Percentiles rank a stretch among this genome's conserved stretches.
phyloP scores from a whole-genome alignment of 192 early-diverging fungal genomes.

The Rhizoclosmatium globosum region DNA sequence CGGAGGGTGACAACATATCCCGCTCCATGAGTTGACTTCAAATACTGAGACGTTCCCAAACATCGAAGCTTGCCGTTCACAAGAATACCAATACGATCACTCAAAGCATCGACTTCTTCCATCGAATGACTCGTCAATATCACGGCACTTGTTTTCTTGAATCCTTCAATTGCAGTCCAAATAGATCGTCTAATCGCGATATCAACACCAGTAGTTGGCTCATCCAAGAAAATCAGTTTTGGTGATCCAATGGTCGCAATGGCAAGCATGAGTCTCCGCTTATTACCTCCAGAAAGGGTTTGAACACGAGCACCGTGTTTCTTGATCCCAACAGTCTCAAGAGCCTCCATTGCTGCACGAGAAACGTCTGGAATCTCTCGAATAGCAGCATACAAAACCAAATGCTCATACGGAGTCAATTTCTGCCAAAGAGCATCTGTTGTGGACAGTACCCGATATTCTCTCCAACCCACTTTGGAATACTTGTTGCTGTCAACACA shows the following conservation, averaged over 20 bases:
- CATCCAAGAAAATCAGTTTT: slow-evolving; percentile 36
- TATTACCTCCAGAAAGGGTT: slow-evolving; percentile 39
- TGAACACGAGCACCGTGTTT: slow-evolving; percentile 42
- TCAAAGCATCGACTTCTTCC: slow-evolving; percentile 67
- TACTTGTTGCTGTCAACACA: not conserved
- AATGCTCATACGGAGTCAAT: slow-evolving; percentile 41
- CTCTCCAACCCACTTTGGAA: slow-evolving; percentile 32
- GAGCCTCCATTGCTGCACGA: slow-evolving; percentile 1
- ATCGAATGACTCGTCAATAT: slow-evolving; percentile 71
- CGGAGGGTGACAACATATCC: slow-evolving; percentile 55
- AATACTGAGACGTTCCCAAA: slow-evolving; percentile 60
- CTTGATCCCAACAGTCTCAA: slow-evolving; percentile 42
- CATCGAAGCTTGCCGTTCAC: slow-evolving; percentile 68
- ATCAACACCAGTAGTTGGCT: slow-evolving; percentile 37
- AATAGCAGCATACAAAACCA: slow-evolving; percentile 31
- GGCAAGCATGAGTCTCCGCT: slow-evolving; percentile 29
- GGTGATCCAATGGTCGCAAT: slow-evolving; percentile 35
- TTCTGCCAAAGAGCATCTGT: slow-evolving; percentile 46
- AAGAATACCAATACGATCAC: slow-evolving; percentile 70
- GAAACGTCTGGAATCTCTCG: slow-evolving; percentile 47
- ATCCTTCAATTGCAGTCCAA: slow-evolving; percentile 55
- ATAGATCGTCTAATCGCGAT: slow-evolving; percentile 56
- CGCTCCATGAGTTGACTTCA: slow-evolving; percentile 58
- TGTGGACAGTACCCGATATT: slow-evolving; percentile 45
- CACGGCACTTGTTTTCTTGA: slow-evolving; percentile 53